Evolutionary conservation across 2,329 filamentous ascomycete species (phyloP), one percentile per base, ranked within the genome.

Genomic region (Arthrobotrys pseudoclavata): DNA sequence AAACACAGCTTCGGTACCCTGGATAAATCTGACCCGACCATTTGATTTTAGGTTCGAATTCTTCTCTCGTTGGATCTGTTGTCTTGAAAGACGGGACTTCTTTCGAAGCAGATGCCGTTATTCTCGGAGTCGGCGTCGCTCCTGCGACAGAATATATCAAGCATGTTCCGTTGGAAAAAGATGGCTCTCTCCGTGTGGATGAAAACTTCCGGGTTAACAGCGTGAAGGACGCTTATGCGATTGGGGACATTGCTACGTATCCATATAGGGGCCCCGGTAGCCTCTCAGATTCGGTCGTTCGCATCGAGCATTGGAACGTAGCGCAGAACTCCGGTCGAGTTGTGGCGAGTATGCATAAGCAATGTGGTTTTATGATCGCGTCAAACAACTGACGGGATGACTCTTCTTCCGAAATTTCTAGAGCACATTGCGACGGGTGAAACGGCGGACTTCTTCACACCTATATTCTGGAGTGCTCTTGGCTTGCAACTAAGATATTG

Each of bases 271-370:
- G 96, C 0, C 96, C 96, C 0, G 94, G 92, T 24, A 91, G 93
- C 26, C 87, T 91, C 15, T 92, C 79, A 87, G 87, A 52, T 87
- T 88, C 18, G 6, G 37, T 61, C 18, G 62, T 71, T 0, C 91
- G 96, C 79, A 97, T 98, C 82, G 96, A 99, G 86, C 96, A 99
- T 84, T 99, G 96, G 96, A 95, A 97, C 84, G 96, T 99, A 1
- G 96, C 96, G 3, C 96, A 98, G 83, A 97, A 98, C 82, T 87
- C 92, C 1, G 96, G 96, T 1, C 92, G 95, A 50, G 87, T 88
- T 24, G 95, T 91, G 0, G 96, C 94, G 15, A 77, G 74, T 77
- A 61, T n/a, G 74, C 55, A 10, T 3, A 45, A n/a, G 22, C 10
- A 20, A 47, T 5, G 13, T 24, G 6, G n/a, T 2, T 37, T 40